phyloP scores from a whole-genome alignment of 2,329 filamentous ascomycete species.

The Hypocrella siamensis region DNA sequence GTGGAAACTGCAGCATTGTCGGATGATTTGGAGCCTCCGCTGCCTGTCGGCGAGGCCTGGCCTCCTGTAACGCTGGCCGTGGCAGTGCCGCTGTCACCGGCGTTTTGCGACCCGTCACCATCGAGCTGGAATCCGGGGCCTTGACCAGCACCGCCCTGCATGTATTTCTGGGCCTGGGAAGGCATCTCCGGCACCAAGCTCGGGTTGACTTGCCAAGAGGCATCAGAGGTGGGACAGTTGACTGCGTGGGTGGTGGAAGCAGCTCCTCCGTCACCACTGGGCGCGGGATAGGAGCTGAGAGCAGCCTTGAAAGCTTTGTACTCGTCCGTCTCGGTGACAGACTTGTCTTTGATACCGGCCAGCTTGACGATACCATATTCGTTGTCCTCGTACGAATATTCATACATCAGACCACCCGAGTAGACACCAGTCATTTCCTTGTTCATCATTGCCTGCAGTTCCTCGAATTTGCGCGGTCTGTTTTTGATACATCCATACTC shows the following conservation, averaged over 20 bases:
- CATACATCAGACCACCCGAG: conserved; percentile 91
- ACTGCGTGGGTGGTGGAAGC: conserved; percentile 28
- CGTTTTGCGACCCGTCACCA: conserved; percentile 37
- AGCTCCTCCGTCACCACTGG: conserved; percentile 34
- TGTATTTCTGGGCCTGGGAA: conserved; percentile 31
- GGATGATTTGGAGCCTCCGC: conserved; percentile 6
- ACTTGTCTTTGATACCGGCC: conserved; percentile 36
- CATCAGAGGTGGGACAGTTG: conserved; percentile 32
- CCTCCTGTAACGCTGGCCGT: conserved; percentile 23
- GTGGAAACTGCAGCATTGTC: conserved; percentile 16
- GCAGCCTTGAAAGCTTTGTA: conserved; percentile 40
- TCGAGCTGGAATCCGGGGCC: conserved; percentile 36
- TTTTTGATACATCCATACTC: conserved; percentile 85
- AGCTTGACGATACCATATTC: conserved; percentile 68
- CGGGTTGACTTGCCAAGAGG: conserved; percentile 34
- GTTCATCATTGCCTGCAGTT: conserved; percentile 67
- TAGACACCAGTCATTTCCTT: conserved; percentile 75
- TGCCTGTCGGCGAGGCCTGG: conserved; percentile 13
- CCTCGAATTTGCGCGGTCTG: conserved; percentile 59
- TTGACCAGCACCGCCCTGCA: conserved; percentile 34
- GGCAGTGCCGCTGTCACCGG: conserved; percentile 28
- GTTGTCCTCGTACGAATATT: conserved; percentile 72
- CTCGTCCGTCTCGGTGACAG: conserved; percentile 41
- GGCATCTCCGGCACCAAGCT: conserved; percentile 37
- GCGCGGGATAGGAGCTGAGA: conserved; percentile 30